phyloP scores from a whole-genome alignment of 345 rosid species.

The Eucalyptus sideroxylon region DNA sequence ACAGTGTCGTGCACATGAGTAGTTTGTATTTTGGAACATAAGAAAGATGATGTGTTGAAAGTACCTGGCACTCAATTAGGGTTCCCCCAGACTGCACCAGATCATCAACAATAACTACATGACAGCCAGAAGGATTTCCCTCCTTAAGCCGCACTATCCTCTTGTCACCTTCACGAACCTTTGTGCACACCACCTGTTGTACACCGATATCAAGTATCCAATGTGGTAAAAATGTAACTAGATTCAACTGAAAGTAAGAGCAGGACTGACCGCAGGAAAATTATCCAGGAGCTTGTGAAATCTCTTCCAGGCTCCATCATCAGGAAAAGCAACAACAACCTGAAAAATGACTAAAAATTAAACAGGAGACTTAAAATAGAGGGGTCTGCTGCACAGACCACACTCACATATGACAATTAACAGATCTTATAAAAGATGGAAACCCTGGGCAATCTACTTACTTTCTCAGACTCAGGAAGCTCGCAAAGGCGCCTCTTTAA shows the following conservation, averaged over 20 bases:
- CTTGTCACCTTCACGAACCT: constrained; percentile 94
- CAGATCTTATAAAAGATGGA: not conserved
- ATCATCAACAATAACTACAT: constrained; percentile 93
- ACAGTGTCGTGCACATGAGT: not conserved
- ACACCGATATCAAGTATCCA: not conserved
- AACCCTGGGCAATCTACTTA: constrained; percentile 2
- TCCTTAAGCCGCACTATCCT: constrained; percentile 87
- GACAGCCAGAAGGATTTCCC: constrained; percentile 86
- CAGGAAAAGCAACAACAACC: constrained; percentile 93
- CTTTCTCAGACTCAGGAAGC: constrained; percentile 70
- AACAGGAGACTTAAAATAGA: not conserved
- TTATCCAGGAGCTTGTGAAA: constrained; percentile 87
- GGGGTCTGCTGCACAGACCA: not conserved
- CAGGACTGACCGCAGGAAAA: constrained; percentile 59
- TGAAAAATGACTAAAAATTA: constrained; percentile 5
- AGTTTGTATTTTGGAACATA: not conserved
- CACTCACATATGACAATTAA: not conserved
- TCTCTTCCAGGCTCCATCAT: constrained; percentile 99
- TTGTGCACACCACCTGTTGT: constrained; percentile 81
- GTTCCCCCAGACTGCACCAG: constrained; percentile 98
- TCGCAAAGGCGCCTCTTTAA: constrained; percentile 74
- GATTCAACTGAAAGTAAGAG: not conserved
- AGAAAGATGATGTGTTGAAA: not conserved
- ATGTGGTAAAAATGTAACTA: not conserved
- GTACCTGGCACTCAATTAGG: constrained; percentile 96